These are phyloP conservation scores for Leccinellum albellum DNA, from an alignment of 768 basidiomycete species.

Conservation along the genomic window DNA sequence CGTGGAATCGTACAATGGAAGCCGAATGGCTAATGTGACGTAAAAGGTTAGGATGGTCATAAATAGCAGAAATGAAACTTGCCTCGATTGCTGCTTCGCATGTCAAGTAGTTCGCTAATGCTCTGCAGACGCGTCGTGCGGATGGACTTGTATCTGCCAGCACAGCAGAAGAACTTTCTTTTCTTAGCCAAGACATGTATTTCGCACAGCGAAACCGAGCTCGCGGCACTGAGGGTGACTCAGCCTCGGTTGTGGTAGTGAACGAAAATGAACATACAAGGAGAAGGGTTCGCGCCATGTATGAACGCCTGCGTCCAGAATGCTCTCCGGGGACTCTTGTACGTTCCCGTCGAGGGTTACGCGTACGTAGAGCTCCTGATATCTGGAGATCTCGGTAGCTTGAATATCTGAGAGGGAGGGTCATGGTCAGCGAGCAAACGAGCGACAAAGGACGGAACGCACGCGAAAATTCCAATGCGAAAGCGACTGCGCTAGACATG, in stretches of 20 bases:
- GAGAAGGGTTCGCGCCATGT: slow-evolving; percentile 29
- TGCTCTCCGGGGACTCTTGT: slow-evolving; percentile 30
- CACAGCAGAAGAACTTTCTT: slow-evolving; percentile 27
- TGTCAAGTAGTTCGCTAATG: slow-evolving; percentile 24
- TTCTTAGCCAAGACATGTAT: slow-evolving; percentile 27
- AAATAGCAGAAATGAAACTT: slow-evolving; percentile 30
- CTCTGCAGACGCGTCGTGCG: slow-evolving; percentile 28
- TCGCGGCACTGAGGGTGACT: slow-evolving; percentile 15
- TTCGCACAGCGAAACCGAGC: slow-evolving; percentile 25
- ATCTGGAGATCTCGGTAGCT: slow-evolving; percentile 20
- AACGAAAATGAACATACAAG: slow-evolving; percentile 17
- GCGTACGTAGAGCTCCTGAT: slow-evolving; percentile 23
- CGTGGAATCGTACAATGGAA: slow-evolving; percentile 32
- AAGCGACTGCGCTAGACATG: slow-evolving; percentile 18
- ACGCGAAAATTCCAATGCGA: slow-evolving; percentile 26
- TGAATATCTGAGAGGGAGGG: slow-evolving; percentile 17
- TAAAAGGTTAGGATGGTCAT: slow-evolving; percentile 28
- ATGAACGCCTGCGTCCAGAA: slow-evolving; percentile 22
- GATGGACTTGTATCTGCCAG: slow-evolving; percentile 25
- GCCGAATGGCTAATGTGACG: slow-evolving; percentile 27
- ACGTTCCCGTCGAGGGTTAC: slow-evolving; percentile 26
- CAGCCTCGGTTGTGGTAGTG: slow-evolving; percentile 1
- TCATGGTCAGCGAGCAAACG: background rate
- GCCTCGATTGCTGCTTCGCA: slow-evolving; percentile 25
- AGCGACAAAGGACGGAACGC: background rate